Evolutionary conservation across 148 eudicot genomes (phyloP), one percentile per base, ranked within the genome.

Genomic region (Cornus florida): DNA sequence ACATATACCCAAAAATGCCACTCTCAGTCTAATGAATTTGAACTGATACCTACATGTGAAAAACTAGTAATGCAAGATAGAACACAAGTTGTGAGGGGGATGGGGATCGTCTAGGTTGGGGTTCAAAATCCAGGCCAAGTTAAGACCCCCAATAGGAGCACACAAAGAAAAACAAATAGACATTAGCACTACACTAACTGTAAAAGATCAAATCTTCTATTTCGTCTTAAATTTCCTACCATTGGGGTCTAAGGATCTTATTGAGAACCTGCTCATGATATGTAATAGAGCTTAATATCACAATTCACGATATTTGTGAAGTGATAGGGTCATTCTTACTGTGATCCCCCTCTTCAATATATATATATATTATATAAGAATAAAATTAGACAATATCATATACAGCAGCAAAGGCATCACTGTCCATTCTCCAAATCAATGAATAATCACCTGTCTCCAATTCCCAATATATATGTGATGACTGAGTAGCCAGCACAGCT

Each of bases 401-500:
- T 33, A n/a, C 9, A 41, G 50, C 53, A 70, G 53, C 53, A 41
- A 38, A 38, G 28, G 56, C 11, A 39, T 33, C 67, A 33, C 59
- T 53, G 2, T 16, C 59, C 38, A 64, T 41, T 48, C 33, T 67
- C 16, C 10, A 43, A 66, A 50, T 43, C 66, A 74, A 20, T 33
- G 70, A 39, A 32, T 31, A 67, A 77, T 82, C 84, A 95, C 99
- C 98, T 93, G 89, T 96, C 99, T 79, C 99, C 99, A 85, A 96
- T 90, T 75, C 99, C 99, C 76, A 96, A 83, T 74, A 96, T 96
- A 82, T 96, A 96, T 33, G 99, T 96, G 77, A 96, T 96, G 83
- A 96, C 99, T 8, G 95, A 96, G 79, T 96, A 96, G 56, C 99
- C 99, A 77, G 99, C 99, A 86, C 99, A 96, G 75, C 99, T 96